Base-by-base conservation (phyloP, 75 land plant species). In the Adiantum capillusveneris region DNA sequence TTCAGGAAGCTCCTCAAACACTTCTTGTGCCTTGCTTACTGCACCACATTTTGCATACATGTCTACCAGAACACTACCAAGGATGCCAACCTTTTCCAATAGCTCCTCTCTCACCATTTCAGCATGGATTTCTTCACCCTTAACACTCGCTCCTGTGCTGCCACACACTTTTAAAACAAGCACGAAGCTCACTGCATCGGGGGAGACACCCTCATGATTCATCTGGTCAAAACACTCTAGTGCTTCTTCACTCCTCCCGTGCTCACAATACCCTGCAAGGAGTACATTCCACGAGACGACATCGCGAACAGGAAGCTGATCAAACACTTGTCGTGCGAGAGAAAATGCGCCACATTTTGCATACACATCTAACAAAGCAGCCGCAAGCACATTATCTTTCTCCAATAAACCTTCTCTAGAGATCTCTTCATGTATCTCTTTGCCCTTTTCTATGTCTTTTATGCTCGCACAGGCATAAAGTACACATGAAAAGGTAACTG, bases 201-300 rank as follows among this genome's bases (percentile, higher is more conserved):
- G 58, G n/a, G 48, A 65, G 64, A 79, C 56, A 44, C 67, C 73
- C 46, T 82, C 70, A 2, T 16, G 9, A 27, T 65, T 80, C 88
- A 88, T 84, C 20, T 43, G 53, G 1, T n/a, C 39, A 46, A 88
- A 77, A 42, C 57, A 64, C 18, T 54, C 64, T 7, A 84, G 0
- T 16, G 84, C 82, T 43, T 77, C 76, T 5, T 62, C 65, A 16
- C 69, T 71, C 0, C 62, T 5, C 13, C 43, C 80, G 29, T 71
- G 65, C 48, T 79, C 75, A 37, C 76, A 68, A 57, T 74, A 77
- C 1, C 81, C 81, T 16, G 85, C 74, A 6, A 88, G 52, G 64
- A 88, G 74, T 14, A 68, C 63, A 31, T 74, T 84, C 88, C 88
- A 88, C n/a, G 93, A 66, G 59, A 85, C 79, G 48, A 64, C 81